Evolutionary conservation across 2,329 filamentous ascomycete genomes (phyloP).

Genomic region (Penicillium griseofulvum): DNA sequence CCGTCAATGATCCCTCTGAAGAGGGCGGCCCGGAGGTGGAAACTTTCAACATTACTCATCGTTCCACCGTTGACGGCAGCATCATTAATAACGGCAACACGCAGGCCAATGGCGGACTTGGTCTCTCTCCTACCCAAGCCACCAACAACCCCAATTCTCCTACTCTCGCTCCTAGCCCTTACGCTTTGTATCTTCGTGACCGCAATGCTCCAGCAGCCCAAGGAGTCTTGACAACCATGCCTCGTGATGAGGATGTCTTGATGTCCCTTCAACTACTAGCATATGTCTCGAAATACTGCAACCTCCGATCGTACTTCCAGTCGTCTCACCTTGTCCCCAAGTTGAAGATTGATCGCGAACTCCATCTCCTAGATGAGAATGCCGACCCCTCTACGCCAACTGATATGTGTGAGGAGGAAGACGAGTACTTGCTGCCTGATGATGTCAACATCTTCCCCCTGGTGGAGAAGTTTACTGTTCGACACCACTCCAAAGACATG

Average conservation of each 20-base stretch:
- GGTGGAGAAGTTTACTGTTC: slow-evolving; percentile 96
- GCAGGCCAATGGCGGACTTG: slow-evolving; percentile 66
- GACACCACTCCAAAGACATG: slow-evolving; percentile 95
- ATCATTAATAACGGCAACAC: slow-evolving; percentile 67
- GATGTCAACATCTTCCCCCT: slow-evolving; percentile 98
- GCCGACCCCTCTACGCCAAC: slow-evolving; percentile 42
- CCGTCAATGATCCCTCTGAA: slow-evolving; percentile 76
- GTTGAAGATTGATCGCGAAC: slow-evolving; percentile 83
- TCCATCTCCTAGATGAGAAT: slow-evolving; percentile 74
- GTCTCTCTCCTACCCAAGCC: slow-evolving; percentile 67
- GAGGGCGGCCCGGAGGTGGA: slow-evolving; percentile 70
- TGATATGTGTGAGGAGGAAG: slow-evolving; percentile 58
- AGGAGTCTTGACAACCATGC: slow-evolving; percentile 83
- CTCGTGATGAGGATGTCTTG: slow-evolving; percentile 92
- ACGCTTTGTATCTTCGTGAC: slow-evolving; percentile 77
- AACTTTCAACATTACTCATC: slow-evolving; percentile 91
- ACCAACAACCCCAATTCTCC: slow-evolving; percentile 67
- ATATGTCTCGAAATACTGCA: slow-evolving; percentile 98
- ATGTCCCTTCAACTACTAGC: slow-evolving; percentile 97
- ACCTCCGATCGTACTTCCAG: slow-evolving; percentile 92
- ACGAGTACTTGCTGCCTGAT: slow-evolving; percentile 87
- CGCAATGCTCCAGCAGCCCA: slow-evolving; percentile 66
- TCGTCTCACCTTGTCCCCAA: slow-evolving; percentile 88
- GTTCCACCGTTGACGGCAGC: slow-evolving; percentile 78
- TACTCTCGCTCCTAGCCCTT: slow-evolving; percentile 66